Conservation (phyloP, 164 flowering plant species). For the Nymphaea colorata region DNA sequence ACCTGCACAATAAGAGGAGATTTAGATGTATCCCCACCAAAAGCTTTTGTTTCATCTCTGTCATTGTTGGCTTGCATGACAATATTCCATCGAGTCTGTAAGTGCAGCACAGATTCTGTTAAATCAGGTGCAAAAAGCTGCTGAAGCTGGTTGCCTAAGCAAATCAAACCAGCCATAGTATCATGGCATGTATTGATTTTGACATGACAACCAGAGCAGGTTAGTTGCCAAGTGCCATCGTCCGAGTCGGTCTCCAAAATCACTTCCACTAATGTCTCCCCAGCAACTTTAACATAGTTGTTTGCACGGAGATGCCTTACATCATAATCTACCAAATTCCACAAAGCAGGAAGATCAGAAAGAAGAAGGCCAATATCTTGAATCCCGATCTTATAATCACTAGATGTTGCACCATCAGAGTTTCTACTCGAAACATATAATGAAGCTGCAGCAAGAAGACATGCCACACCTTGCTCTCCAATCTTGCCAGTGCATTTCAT, state of each 20-base stretch:
- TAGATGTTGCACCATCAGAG: constrained; percentile 14
- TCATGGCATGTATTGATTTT: constrained; percentile 73
- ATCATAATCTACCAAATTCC: constrained; percentile 26
- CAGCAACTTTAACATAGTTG: constrained; percentile 90
- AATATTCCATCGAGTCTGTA: constrained; percentile 79
- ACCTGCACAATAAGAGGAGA: constrained; percentile 17
- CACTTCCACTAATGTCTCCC: constrained; percentile 65
- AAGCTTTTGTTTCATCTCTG: constrained; percentile 9
- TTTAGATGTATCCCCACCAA: constrained; percentile 11
- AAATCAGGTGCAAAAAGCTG: constrained; percentile 83
- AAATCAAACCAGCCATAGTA: constrained; percentile 53
- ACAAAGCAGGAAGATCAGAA: constrained; percentile 22
- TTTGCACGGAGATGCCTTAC: constrained; percentile 41
- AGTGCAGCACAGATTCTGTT: constrained; percentile 72
- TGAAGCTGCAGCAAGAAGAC: constrained; percentile 75
- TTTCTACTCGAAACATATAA: constrained; percentile 37
- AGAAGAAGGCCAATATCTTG: constrained; percentile 91
- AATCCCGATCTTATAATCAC: constrained; percentile 46
- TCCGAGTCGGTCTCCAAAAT: constrained; percentile 43
- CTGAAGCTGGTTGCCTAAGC: constrained; percentile 71
- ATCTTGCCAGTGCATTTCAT: constrained; percentile 14
- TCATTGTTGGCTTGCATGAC: constrained; percentile 31
- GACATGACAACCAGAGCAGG: constrained; percentile 57
- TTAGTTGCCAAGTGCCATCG: constrained; percentile 69
- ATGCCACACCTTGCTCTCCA: constrained; percentile 37